Evolutionary conservation across 768 basidiomycete species (phyloP), one percentile per base, ranked within the genome.

Genomic region (Hygrophorus pudorinus): DNA sequence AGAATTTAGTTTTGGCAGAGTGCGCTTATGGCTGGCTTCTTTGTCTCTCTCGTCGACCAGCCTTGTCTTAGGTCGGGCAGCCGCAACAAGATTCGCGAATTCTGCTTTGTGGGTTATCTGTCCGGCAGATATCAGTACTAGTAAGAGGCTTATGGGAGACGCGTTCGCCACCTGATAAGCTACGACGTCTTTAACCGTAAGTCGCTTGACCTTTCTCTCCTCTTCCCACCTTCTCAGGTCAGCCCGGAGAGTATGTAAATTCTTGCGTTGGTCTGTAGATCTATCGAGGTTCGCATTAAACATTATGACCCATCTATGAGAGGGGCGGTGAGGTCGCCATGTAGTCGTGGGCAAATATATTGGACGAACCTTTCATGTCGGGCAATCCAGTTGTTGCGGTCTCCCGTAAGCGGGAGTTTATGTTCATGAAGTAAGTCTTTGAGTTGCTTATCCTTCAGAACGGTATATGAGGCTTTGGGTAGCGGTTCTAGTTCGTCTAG

Each of bases 281-380:
- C 72, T 73, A 60, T 86, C 84, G 7, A 83, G 65, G 55, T 85
- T 86, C 21, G 81, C 75, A 48, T 86, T 86, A 51, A 71, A 79
- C 33, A 80, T 56, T 61, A 77, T 76, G 0, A 81, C 70, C 81
- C 81, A 86, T 49, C 83, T 85, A 38, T 24, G 37, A 21, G 12
- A 16, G 24, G 29, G 11, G 30, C 30, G 21, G 17, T 30, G 32
- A 14, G 13, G 4, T 38, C 10, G 14, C 4, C 10, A 31, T 16
- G 39, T 8, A 24, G 24, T 24, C 24, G 24, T 24, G 24, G 4
- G n/a, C n/a, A n/a, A 24, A 24, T 24, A 24, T 7, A 24, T 24
- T 24, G 24, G n/a, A 53, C 62, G 5, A 54, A 81, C 82, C 70
- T 69, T 57, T 74, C 67, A 59, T 85, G 81, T 41, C 83, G 71